Evolutionary conservation across 208 protist species (phyloP).

Genomic region (Trichomonas vaginalis): DNA sequence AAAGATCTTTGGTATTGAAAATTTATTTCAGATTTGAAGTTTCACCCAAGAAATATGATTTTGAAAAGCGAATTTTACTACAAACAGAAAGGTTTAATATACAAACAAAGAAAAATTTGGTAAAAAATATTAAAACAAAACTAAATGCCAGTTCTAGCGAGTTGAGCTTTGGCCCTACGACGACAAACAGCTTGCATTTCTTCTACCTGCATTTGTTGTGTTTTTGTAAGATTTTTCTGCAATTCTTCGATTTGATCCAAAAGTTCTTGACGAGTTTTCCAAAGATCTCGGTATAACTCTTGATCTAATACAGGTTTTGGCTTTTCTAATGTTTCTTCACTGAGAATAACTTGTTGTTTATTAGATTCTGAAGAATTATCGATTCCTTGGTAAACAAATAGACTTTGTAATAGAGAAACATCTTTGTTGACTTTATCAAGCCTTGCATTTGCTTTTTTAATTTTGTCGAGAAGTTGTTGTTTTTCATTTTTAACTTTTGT

Average conservation of each 20-base stretch:
- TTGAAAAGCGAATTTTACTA: too few relatives aligned
- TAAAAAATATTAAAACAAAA: too few relatives aligned
- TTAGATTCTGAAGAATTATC: background rate
- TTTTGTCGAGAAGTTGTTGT: background rate
- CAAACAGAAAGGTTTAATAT: too few relatives aligned
- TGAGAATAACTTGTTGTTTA: background rate
- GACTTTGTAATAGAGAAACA: background rate
- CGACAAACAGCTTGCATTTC: background rate
- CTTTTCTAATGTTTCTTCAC: background rate
- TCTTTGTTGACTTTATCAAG: background rate
- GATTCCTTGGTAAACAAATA: background rate
- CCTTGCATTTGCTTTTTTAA: background rate
- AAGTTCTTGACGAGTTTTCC: background rate
- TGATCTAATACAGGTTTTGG: background rate
- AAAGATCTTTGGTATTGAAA: too few relatives aligned
- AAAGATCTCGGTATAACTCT: background rate
- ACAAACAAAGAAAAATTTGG: too few relatives aligned
- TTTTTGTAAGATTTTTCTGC: background rate
- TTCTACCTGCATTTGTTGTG: background rate
- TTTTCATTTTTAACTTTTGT: background rate
- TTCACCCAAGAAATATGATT: too few relatives aligned
- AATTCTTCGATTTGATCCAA: background rate
- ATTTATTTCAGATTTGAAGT: too few relatives aligned
- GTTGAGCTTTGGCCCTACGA: background rate
- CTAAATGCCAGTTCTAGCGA: background rate